Evolutionary conservation across 495 filamentous ascomycete species (phyloP).

Genomic region (Filosporella fistucella): DNA sequence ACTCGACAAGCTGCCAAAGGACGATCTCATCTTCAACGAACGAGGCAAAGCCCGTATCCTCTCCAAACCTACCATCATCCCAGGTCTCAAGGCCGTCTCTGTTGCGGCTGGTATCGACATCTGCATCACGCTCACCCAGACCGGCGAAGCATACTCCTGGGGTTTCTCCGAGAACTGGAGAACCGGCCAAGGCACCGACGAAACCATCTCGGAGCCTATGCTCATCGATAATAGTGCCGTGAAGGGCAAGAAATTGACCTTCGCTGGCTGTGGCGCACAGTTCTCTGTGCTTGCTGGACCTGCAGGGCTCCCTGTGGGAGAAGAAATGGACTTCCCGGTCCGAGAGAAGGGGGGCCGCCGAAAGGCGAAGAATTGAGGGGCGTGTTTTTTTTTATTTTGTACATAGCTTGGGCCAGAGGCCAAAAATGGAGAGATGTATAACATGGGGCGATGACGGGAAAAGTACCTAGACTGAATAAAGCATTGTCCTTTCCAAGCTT

Average conservation of each 20-base stretch:
- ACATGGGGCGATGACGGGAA: no score
- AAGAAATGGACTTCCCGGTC: no score
- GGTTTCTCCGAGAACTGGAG: slow-evolving; percentile 63
- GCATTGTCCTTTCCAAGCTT: no score
- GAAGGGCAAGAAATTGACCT: slow-evolving; percentile 48
- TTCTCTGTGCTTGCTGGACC: slow-evolving; percentile 50
- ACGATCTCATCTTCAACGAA: slow-evolving; percentile 56
- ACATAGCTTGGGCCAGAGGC: no score
- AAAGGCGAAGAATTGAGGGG: no score
- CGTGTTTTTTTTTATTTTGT: no score
- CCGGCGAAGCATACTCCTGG: slow-evolving; percentile 63
- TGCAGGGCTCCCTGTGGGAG: neutral
- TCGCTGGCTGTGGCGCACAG: slow-evolving; percentile 61
- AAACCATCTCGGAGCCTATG: slow-evolving; percentile 53
- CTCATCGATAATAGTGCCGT: slow-evolving; percentile 58
- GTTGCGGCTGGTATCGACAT: slow-evolving; percentile 54
- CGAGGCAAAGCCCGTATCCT: slow-evolving; percentile 40
- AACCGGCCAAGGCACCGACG: slow-evolving; percentile 56
- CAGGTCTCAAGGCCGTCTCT: slow-evolving; percentile 21
- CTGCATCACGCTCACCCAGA: slow-evolving; percentile 51
- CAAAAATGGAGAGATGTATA: no score
- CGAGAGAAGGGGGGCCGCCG: no score
- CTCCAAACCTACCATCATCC: slow-evolving; percentile 40
- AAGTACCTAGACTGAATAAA: no score
- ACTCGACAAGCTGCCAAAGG: slow-evolving; percentile 37